These are phyloP conservation scores for Cymbidium sinense DNA, from an alignment of 106 monocot genomes.

Conservation along the genomic window DNA sequence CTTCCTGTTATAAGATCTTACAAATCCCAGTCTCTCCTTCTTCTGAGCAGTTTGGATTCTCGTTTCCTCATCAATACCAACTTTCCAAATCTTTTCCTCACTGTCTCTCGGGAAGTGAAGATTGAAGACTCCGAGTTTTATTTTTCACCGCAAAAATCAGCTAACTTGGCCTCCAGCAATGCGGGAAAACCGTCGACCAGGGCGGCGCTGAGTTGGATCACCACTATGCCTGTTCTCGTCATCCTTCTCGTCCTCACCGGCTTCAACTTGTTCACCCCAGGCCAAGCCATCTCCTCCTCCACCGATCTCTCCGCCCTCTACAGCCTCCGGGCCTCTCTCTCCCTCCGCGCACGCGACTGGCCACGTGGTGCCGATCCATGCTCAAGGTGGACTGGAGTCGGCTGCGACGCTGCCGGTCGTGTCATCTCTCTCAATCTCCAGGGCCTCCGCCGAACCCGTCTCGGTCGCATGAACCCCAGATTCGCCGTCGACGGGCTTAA, in stretches of 20 bases:
- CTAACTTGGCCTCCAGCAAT: background rate
- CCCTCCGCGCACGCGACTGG: constrained; percentile 76
- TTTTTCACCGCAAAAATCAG: background rate
- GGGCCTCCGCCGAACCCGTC: constrained; percentile 66
- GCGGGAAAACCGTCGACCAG: background rate
- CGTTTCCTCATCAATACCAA: constrained; percentile 1
- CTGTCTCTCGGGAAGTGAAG: too few relatives aligned
- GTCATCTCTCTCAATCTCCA: constrained; percentile 44
- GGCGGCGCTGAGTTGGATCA: background rate
- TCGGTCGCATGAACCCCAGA: constrained; percentile 40
- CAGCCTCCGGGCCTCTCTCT: constrained; percentile 62
- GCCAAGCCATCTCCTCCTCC: constrained; percentile 12
- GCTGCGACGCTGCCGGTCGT: constrained; percentile 40
- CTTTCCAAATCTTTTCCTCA: background rate
- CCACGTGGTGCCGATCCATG: constrained; percentile 73
- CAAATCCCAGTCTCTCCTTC: background rate
- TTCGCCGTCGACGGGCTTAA: constrained; percentile 78
- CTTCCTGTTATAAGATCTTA: background rate
- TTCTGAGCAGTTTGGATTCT: background rate
- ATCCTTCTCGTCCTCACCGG: background rate
- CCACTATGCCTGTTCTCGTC: background rate
- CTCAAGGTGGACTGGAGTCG: constrained; percentile 54
- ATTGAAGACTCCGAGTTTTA: too few relatives aligned
- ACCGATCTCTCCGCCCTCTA: constrained; percentile 60
- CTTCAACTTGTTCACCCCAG: background rate